Evolutionary conservation across 1,284 basidiomycete species (phyloP).

Genomic region (Cronartium ribicola): DNA sequence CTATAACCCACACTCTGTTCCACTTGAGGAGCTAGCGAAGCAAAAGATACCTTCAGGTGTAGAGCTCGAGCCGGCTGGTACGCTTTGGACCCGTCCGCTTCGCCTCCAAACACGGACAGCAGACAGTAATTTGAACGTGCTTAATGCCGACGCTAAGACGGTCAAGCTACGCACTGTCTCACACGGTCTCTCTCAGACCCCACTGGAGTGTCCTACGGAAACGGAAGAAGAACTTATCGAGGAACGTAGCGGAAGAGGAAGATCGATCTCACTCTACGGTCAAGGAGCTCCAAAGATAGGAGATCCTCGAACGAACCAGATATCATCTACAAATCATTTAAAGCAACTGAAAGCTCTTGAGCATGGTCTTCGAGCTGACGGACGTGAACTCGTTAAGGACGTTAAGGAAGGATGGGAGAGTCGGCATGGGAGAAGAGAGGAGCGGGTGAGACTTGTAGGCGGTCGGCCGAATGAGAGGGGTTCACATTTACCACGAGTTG

Average conservation of each 20-base stretch:
- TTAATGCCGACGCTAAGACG: not conserved
- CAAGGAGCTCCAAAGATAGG: not conserved
- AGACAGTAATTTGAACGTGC: not conserved
- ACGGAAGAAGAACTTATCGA: not conserved
- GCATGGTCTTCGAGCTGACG: not conserved
- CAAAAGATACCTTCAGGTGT: not conserved
- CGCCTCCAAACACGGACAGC: not conserved
- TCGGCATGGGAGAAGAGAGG: conserved; percentile 14
- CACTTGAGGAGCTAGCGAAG: conserved; percentile 14
- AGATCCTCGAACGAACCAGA: not conserved
- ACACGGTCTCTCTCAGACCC: not conserved
- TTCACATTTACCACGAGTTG: not conserved
- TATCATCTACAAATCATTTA: not conserved
- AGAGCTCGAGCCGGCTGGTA: not conserved
- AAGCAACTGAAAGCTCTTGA: conserved; percentile 9
- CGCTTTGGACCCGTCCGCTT: not conserved
- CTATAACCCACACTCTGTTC: conserved; percentile 31
- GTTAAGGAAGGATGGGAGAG: conserved; percentile 19
- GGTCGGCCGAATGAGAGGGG: not conserved
- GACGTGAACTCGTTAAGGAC: conserved; percentile 17
- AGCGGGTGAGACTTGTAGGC: not conserved
- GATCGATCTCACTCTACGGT: conserved; percentile 19
- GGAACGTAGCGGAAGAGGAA: not conserved
- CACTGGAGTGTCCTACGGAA: not conserved
- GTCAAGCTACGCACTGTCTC: conserved; percentile 2